A percentile compares a stretch with the other conserved stretches of the same genome.
Evolutionary conservation across 495 filamentous ascomycete species (phyloP).

Genomic region (Aspergillus bridgeri): DNA sequence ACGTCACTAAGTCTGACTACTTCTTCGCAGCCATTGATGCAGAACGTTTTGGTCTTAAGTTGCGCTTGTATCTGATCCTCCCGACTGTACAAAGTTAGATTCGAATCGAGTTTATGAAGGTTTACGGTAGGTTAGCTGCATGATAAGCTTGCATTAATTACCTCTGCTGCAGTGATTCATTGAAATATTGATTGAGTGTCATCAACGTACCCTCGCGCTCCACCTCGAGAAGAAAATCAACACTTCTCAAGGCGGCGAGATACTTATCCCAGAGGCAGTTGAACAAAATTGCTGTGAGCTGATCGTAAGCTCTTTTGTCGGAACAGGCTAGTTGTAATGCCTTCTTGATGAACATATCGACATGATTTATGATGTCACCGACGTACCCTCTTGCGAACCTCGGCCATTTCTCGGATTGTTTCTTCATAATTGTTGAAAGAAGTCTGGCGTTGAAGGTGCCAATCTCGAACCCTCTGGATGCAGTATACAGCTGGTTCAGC

Average conservation of each 20-base stretch:
- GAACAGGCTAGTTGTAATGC: conserved; percentile 34
- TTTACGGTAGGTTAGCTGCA: too few relatives aligned
- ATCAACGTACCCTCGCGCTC: conserved; percentile 44
- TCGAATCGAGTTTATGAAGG: too few relatives aligned
- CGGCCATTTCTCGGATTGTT: conserved; percentile 55
- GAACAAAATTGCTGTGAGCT: conserved; percentile 39
- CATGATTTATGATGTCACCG: conserved; percentile 37
- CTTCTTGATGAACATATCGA: conserved; percentile 46
- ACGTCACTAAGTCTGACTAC: conserved; percentile 23
- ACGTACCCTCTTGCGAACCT: conserved; percentile 44
- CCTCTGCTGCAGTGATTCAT: conserved; percentile 44
- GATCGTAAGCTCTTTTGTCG: conserved; percentile 34
- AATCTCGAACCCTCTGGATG: conserved; percentile 36
- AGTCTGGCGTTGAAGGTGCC: conserved; percentile 39
- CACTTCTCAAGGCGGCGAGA: conserved; percentile 37
- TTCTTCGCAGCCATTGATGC: not conserved
- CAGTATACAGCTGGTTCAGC: conserved; percentile 26
- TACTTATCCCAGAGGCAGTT: conserved; percentile 45
- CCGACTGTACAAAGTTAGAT: not conserved
- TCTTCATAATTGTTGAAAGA: conserved; percentile 44
- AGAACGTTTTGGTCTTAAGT: not conserved
- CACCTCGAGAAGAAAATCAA: conserved; percentile 44
- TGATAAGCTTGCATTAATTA: too few relatives aligned
- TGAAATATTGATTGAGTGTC: conserved; percentile 55
- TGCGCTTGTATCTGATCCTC: not conserved